Evolutionary conservation across 768 basidiomycete genomes (phyloP), one percentile per base, ranked within the genome.

Genomic region (Krasilnikovozyma curviuscula): DNA sequence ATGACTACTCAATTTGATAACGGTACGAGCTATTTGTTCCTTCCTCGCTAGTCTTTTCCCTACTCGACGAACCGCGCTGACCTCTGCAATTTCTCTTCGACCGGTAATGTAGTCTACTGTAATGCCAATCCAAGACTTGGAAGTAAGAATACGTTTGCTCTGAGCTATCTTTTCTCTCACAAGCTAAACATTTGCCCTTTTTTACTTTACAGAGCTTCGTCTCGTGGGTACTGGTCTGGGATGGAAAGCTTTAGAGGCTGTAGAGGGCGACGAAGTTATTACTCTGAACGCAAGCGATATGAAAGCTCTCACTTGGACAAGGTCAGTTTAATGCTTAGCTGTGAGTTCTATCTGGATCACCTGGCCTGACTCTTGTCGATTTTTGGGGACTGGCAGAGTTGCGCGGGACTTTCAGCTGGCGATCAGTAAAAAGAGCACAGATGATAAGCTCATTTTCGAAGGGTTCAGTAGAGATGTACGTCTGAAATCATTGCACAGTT

Each of bases 331-430:
- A 12, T 12, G 10, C 4, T 9, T 50, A n/a, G 6, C 16, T 48
- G 35, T 30, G 1, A 23, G 7, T 57, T 63, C 5, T 3, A 31
- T 32, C 31, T 14, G 18, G 28, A 24, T n/a, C 33, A 3, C 8
- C 4, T 23, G 25, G 18, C 32, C n/a, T 25, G 7, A 14, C 13
- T 19, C 18, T 44, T 29, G 8, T 41, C 40, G 18, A 21, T 29
- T 29, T 14, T 29, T 9, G 9, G 38, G 30, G 7, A 31, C 3
- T 47, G 19, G 39, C 53, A 68, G 69, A 40, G 89, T 93, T 27
- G 93, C 86, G 34, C 75, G 93, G 30, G 77, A 79, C 53, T 95
- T 83, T 59, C 89, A 93, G 66, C 76, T 98, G 19, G 73, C 83
- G 40, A 67, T 95, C 29, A 82, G 79, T 7, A 66, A 88, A 61